phyloP scores from a whole-genome alignment of 441 rosid species.

The Hura crepitans region DNA sequence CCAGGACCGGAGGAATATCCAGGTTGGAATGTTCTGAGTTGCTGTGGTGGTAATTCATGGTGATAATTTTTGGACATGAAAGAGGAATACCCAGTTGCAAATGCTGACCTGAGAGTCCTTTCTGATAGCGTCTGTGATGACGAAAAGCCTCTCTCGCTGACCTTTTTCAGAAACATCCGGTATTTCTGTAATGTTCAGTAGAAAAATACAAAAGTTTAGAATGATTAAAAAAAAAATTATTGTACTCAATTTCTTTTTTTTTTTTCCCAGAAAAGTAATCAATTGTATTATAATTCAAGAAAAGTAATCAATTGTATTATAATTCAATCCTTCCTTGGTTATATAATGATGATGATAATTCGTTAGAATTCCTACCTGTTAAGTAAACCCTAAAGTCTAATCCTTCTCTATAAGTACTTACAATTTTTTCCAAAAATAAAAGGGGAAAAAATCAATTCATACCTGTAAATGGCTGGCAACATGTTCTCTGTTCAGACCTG shows the following conservation, averaged over 20 bases:
- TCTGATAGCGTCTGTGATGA: conserved; percentile 19
- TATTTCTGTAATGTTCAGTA: conserved; percentile 55
- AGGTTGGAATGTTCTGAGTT: conserved; percentile 18
- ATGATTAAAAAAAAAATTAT: no score
- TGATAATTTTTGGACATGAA: conserved; percentile 16
- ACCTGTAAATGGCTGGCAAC: conserved; percentile 96
- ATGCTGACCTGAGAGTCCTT: conserved; percentile 29
- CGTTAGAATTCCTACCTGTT: no score
- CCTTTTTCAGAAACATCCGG: conserved; percentile 52
- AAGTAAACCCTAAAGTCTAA: no score
- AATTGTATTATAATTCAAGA: no score
- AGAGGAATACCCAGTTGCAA: conserved; percentile 24
- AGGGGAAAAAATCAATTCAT: conserved; percentile 14
- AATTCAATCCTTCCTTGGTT: no score
- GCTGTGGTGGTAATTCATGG: conserved; percentile 17
- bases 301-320: no score
- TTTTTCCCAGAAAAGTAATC: no score
- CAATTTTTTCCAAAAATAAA: no score
- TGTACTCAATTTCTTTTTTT: no score
- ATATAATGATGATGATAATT: no score
- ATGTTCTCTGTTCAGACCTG: conserved; percentile 71
- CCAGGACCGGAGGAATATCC: conserved; percentile 17
- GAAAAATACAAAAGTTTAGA: no score
- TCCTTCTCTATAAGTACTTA: no score
- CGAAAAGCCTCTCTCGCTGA: conserved; percentile 32